Percentiles rank a stretch among this genome's conserved stretches.
Evolutionary conservation across 2,329 filamentous ascomycete genomes (phyloP).

Genomic region (Apiospora kogelbergensis): DNA sequence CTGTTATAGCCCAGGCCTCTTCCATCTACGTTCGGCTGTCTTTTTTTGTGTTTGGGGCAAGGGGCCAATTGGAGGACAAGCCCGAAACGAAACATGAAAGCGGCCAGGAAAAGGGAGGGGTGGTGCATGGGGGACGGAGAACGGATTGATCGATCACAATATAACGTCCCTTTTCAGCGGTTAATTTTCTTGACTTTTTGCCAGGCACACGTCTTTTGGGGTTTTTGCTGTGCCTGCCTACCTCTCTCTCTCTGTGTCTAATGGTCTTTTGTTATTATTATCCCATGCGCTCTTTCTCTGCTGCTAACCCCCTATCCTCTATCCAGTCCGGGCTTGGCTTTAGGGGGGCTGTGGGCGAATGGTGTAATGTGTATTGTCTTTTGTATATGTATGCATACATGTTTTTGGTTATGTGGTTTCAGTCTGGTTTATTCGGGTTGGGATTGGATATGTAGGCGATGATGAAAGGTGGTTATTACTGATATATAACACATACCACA

Average conservation of each 20-base stretch:
- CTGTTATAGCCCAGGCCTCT: background rate
- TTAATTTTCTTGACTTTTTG: background rate
- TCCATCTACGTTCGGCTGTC: background rate
- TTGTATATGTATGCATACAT: background rate
- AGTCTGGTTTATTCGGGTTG: too few relatives aligned
- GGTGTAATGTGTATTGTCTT: background rate
- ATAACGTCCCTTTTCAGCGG: constrained; percentile 9
- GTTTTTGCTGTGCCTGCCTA: background rate
- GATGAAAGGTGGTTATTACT: too few relatives aligned
- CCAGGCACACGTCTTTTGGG: background rate
- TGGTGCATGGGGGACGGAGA: background rate
- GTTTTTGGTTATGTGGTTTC: background rate
- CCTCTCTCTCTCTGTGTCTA: background rate
- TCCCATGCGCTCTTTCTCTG: background rate
- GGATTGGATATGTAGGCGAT: too few relatives aligned
- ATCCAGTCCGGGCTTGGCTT: background rate
- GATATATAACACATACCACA: too few relatives aligned
- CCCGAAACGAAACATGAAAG: background rate
- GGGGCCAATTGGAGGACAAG: background rate
- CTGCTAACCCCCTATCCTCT: background rate
- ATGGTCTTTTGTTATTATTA: background rate
- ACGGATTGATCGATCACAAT: background rate
- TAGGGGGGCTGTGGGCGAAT: background rate
- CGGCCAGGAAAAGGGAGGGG: background rate
- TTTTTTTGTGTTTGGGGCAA: background rate